Conservation (phyloP, 169 alveolate species). For the Cardiosporidium cionae region DNA sequence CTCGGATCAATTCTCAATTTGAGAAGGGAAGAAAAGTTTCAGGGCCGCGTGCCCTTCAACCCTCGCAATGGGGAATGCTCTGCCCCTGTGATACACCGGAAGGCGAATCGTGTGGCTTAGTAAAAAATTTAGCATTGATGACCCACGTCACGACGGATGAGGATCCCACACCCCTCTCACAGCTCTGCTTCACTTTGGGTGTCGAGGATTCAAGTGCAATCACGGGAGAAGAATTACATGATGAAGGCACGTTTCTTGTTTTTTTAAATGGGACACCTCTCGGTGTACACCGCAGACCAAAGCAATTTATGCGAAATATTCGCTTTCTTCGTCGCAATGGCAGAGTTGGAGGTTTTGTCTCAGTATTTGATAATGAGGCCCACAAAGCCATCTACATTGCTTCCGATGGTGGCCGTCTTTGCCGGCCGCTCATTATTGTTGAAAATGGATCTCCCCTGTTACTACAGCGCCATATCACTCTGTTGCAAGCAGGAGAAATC, state of each 20-base stretch:
- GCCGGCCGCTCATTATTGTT: conserved; percentile 94
- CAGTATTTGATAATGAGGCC: conserved; percentile 81
- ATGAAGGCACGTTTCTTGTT: conserved; percentile 64
- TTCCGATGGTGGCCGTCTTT: conserved; percentile 98
- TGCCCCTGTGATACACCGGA: conserved; percentile 99
- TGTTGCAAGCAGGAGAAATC: conserved; percentile 64
- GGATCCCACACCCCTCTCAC: conserved; percentile 61
- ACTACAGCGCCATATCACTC: conserved; percentile 40
- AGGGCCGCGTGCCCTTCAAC: conserved; percentile 98
- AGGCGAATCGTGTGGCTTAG: conserved; percentile 98
- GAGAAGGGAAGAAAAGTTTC: conserved; percentile 75
- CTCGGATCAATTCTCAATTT: conserved; percentile 81
- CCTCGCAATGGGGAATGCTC: conserved; percentile 98
- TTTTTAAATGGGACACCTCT: conserved; percentile 90
- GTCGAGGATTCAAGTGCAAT: conserved; percentile 73
- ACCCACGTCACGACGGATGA: conserved; percentile 97
- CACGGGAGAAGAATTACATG: conserved; percentile 58
- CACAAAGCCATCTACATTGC: conserved; percentile 88
- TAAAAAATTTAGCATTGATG: conserved; percentile 91
- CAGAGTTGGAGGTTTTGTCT: conserved; percentile 89
- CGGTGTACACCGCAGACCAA: conserved; percentile 84
- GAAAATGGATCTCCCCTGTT: conserved; percentile 80
- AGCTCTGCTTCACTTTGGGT: conserved; percentile 61
- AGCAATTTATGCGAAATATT: conserved; percentile 71
- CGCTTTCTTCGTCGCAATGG: conserved; percentile 91